Percentiles rank a stretch among this genome's conserved stretches.
Evolutionary conservation across 2,329 filamentous ascomycete species (phyloP).

Genomic region (Phaeosphaeria sp.): DNA sequence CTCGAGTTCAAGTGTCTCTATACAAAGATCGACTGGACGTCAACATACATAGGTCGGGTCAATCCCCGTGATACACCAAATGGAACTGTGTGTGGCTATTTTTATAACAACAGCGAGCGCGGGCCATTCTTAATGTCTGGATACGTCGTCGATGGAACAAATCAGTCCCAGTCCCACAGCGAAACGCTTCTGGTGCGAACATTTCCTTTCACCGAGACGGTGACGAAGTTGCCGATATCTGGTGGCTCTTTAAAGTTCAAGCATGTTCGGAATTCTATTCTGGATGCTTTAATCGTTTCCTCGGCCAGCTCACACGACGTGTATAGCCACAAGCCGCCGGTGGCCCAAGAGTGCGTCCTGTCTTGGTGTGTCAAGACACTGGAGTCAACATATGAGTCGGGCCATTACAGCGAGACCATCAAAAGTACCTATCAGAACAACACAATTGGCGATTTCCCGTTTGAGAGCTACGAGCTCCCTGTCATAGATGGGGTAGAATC

Average conservation of each 20-base stretch:
- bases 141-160: conserved; percentile 6
- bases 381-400: conserved; percentile 20
- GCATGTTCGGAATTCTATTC: conserved; percentile 13
- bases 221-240: not conserved
- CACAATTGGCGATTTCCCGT: conserved; percentile 14
- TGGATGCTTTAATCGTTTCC: conserved; percentile 14
- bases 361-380: conserved; percentile 34
- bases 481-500: not conserved
- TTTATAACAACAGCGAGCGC: conserved; percentile 27
- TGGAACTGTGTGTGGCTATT: conserved; percentile 31
- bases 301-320: not conserved
- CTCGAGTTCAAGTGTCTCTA: conserved; percentile 18
- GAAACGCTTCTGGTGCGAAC: conserved; percentile 19
- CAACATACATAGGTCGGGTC: conserved; percentile 1
- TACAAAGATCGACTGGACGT: conserved; percentile 26
- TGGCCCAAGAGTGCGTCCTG: conserved; percentile 27
- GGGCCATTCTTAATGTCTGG: conserved; percentile 25
- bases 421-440: conserved; percentile 10
- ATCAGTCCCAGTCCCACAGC: not conserved
- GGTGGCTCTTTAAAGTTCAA: conserved; percentile 24
- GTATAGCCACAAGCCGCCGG: conserved; percentile 3
- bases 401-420: conserved; percentile 19
- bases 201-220: conserved; percentile 12
- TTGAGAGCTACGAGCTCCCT: conserved; percentile 1
- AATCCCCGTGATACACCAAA: conserved; percentile 10